Evolutionary conservation across 441 rosid species (phyloP).

Genomic region (Populus trichocarpa): DNA sequence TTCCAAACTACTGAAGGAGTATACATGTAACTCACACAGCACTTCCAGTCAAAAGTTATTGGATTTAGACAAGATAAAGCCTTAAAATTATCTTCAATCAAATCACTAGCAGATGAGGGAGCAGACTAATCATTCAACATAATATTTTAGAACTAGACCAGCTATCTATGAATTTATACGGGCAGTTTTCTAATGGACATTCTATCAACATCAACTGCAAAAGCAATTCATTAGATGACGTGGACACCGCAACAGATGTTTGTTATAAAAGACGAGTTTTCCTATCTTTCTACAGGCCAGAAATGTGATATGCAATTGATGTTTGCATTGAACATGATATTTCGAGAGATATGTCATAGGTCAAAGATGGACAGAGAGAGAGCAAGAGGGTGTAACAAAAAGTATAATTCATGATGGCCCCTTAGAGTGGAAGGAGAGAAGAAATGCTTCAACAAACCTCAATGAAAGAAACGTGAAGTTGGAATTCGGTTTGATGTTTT

Average conservation of each 20-base stretch:
- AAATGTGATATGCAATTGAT: background rate
- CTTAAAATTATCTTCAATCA: background rate
- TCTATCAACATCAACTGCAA: background rate
- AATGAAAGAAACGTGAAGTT: constrained; percentile 87
- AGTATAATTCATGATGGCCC: background rate
- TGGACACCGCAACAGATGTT: background rate
- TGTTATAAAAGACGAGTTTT: background rate
- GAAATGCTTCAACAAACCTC: constrained; percentile 55
- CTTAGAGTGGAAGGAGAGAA: background rate
- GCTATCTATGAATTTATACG: background rate
- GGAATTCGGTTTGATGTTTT: constrained; percentile 79
- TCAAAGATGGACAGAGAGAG: background rate
- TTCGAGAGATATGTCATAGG: background rate
- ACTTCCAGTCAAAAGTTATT: background rate
- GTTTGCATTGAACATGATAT: background rate
- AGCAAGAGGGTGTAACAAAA: background rate
- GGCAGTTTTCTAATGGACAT: background rate
- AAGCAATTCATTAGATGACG: background rate
- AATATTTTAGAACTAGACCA: background rate
- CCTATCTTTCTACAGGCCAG: background rate
- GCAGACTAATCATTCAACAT: background rate
- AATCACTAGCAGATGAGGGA: background rate
- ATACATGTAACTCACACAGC: background rate
- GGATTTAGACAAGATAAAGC: background rate
- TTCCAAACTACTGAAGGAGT: constrained; percentile 1